Conservation (phyloP, 371 early-diverging fungal species). For the Basidiobolus heterosporus region DNA sequence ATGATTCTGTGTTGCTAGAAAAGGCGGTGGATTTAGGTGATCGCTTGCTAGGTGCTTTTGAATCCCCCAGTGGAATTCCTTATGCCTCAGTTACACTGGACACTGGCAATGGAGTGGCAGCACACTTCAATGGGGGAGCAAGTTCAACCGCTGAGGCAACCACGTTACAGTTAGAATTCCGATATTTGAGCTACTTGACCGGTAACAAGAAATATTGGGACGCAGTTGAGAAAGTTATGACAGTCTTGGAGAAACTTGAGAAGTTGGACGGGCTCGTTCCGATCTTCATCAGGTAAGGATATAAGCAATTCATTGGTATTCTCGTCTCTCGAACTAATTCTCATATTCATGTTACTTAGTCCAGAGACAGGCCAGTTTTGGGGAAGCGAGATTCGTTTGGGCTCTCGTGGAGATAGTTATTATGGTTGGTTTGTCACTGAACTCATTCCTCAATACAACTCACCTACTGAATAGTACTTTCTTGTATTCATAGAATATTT, state of each 20-base stretch:
- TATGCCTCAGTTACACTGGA: slow-evolving; percentile 40
- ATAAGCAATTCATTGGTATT: too few species aligned
- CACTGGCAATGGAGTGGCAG: slow-evolving; percentile 21
- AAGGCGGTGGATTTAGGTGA: slow-evolving; percentile 35
- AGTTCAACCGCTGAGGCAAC: slow-evolving; percentile 74
- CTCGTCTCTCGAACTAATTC: too few species aligned
- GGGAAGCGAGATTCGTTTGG: slow-evolving; percentile 17
- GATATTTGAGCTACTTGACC: slow-evolving; percentile 60
- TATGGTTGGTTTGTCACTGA: slow-evolving; percentile 20
- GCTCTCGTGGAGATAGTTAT: slow-evolving; percentile 78
- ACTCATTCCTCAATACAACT: too few species aligned
- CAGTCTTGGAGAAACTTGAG: slow-evolving; percentile 26
- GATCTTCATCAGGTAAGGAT: slow-evolving; percentile 14
- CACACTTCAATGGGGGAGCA: slow-evolving; percentile 13
- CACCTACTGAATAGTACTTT: neutral
- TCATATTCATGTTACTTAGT: neutral
- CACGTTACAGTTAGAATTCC: slow-evolving; percentile 79
- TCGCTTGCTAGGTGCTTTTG: slow-evolving; percentile 32
- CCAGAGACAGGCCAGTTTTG: neutral
- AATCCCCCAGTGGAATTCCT: slow-evolving; percentile 40
- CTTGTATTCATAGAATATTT: slow-evolving; percentile 40
- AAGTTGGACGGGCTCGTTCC: slow-evolving; percentile 61
- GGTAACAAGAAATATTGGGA: slow-evolving; percentile 49
- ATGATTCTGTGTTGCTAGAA: slow-evolving; percentile 13
- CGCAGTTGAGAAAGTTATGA: slow-evolving; percentile 47